phyloP scores from a whole-genome alignment of 2,329 filamentous ascomycete species.

The Sarocladium strictum region DNA sequence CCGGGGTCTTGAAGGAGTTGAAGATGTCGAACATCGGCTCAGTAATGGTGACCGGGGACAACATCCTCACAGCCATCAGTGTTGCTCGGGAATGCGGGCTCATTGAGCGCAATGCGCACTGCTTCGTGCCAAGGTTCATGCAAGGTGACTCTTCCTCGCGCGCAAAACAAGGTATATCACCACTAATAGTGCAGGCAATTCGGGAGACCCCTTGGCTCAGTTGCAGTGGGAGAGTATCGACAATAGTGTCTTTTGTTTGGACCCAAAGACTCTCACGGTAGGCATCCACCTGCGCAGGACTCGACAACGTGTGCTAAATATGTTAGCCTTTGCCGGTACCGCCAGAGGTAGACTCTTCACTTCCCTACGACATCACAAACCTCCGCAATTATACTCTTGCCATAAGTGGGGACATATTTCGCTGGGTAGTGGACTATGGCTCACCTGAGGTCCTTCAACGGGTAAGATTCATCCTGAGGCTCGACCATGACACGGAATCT shows the following conservation, averaged over 20 bases:
- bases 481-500: no score
- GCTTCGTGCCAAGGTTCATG: constrained; percentile 85
- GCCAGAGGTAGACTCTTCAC: constrained; percentile 67
- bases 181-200: constrained; percentile 48
- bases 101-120: constrained; percentile 74
- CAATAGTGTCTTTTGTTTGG: constrained; percentile 69
- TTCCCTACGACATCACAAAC: constrained; percentile 79
- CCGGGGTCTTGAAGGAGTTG: constrained; percentile 75
- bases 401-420: constrained; percentile 87
- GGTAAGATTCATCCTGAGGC: no score
- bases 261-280: constrained; percentile 69
- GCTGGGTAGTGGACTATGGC: constrained; percentile 92
- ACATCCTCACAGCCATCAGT: constrained; percentile 93
- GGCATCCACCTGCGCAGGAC: constrained; percentile 19
- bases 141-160: constrained; percentile 47
- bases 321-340: constrained; percentile 69
- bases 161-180: background rate
- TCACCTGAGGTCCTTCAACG: constrained; percentile 69
- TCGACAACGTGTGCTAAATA: no score
- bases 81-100: constrained; percentile 87
- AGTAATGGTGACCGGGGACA: constrained; percentile 97
- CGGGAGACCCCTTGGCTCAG: constrained; percentile 64
- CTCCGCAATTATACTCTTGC: constrained; percentile 83
- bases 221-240: constrained; percentile 95
- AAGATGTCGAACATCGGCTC: constrained; percentile 76